Base-by-base conservation (phyloP, 192 early-diverging fungal species). In the Gonapodya prolifera region DNA sequence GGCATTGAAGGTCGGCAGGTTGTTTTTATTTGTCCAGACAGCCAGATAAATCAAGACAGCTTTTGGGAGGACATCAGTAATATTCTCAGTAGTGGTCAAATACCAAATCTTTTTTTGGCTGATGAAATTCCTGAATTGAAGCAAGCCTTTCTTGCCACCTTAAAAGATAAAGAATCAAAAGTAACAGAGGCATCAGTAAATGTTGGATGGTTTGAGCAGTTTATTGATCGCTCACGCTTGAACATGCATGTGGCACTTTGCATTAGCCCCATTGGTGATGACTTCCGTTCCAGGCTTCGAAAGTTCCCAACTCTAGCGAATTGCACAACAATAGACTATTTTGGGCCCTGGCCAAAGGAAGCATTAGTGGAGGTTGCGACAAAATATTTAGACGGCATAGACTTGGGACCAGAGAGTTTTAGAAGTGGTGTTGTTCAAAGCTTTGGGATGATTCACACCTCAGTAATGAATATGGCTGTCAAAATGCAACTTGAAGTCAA, bases 301-400 rank as follows among this genome's bases (percentile, higher is more conserved):
- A 84, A 87, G 79, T 90, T 87, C 35, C 89, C 89, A 1, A 84
- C 86, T 1, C 80, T 90, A 75, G 86, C 89, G 70, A 90, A 90
- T 75, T 90, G 89, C 79, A 89, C 87, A 75, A 90, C 89, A 0
- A 90, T 90, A 75, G 88, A 90, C 77, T 90, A 87, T 86, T 90
- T 89, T 82, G 87, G 89, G 76, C 86, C 85, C 30, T 90, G 89
- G 89, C 89, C 89, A 23, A 85, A 89, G 79, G 89, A 90, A 79
- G 89, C 89, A 0, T 70, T 90, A 69, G 85, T 87, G 77, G 87
- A 87, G 23, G 89, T 90, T 30, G 89, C 89, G 0, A 80, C 84
- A 73, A 83, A 89, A 75, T 90, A 88, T 77, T 82, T 90, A 30
- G 77, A 76, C 69, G 89, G 89, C 2, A 75, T 86, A 28, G 87